phyloP scores from a whole-genome alignment of 768 basidiomycete genomes.

The Lactarius evosmus region DNA sequence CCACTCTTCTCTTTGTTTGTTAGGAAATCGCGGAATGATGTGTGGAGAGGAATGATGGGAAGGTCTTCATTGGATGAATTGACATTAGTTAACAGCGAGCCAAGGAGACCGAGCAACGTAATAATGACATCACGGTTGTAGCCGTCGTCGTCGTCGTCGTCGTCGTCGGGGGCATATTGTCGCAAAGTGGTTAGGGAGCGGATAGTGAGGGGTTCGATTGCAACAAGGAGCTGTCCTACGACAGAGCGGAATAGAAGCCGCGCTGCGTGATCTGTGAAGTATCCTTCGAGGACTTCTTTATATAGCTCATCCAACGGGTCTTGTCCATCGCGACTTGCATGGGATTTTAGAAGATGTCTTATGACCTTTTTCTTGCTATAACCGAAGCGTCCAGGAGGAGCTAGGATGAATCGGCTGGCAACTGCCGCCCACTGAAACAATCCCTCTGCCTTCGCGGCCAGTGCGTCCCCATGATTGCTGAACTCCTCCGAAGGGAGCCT shows the following conservation, averaged over 20 bases:
- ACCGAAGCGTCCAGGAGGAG: too few relatives aligned
- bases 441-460: background rate
- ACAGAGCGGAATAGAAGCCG: background rate
- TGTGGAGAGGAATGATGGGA: background rate
- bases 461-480: background rate
- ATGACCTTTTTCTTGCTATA: too few relatives aligned
- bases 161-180: background rate
- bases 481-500: background rate
- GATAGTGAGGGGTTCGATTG: background rate
- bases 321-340: background rate
- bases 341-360: too few relatives aligned
- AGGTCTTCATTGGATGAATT: background rate
- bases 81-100: constrained; percentile 4
- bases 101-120: background rate
- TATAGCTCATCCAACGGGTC: too few relatives aligned
- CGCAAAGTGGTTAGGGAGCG: background rate
- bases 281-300: too few relatives aligned
- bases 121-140: background rate
- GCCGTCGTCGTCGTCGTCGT: background rate
- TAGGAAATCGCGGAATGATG: background rate
- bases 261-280: too few relatives aligned
- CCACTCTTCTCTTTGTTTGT: background rate
- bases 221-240: background rate
- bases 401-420: background rate
- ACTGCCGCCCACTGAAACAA: background rate